Evolutionary conservation across 495 filamentous ascomycete genomes (phyloP), one percentile per base, ranked within the genome.

Genomic region (Neurospora tetraspora): DNA sequence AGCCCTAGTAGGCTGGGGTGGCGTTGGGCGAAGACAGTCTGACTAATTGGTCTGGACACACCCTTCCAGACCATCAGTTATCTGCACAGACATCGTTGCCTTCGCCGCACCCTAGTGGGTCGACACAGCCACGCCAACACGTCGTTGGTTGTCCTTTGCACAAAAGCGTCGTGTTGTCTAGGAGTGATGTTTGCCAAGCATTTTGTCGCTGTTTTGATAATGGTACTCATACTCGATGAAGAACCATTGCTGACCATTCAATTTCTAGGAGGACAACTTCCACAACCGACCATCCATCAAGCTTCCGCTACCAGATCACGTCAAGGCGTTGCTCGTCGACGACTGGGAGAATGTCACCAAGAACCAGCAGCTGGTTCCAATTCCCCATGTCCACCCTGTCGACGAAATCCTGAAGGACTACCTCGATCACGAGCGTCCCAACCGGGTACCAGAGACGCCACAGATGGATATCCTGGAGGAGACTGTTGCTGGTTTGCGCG

Each of bases 311-410:
- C 93, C 96, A 3, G 96, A 98, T 77, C 88, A 90, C 70, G 82
- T 99, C 69, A 98, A 98, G 82, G 90, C 91, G 20, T 83, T 96
- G 61, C 89, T 99, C 4, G 96, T 99, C 45, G 96, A 99, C 77
- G 96, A 99, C 83, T 99, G 96, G 96, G 96, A 99, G 82, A 96
- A 97, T 76, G 89, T 98, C 69, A 99, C 96, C 69, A 98, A 98
- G 85, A 93, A 94, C 77, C 88, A 91, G 74, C 91, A 93, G 76
- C 89, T 98, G 4, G 93, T 97, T 18, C 88, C 90, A 0, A 85
- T 99, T 11, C 96, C 96, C 0, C 88, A 91, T n/a, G 83, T 86
- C 31, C 86, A 89, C 69, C 90, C 93, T 2, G 92, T 94, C 70
- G 87, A 88, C 72, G 80, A 89, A 71, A 94, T 99, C 73, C 82